phyloP scores from a whole-genome alignment of 108 stramenopile species.

The Conticribra weissflogii region DNA sequence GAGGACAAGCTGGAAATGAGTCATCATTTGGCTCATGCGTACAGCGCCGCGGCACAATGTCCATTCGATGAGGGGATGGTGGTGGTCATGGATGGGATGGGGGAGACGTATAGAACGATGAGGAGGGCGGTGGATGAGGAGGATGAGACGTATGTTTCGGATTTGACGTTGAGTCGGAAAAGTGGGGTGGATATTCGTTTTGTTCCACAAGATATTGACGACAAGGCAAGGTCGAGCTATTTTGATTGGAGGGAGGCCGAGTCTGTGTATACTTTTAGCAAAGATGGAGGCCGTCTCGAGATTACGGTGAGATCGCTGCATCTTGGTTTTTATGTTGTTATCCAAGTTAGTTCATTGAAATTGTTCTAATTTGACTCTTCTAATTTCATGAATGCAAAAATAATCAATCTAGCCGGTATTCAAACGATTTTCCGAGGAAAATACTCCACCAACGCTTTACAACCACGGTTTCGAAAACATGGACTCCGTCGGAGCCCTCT shows the following conservation, averaged over 20 bases:
- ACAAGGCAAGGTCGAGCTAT: conserved; percentile 42
- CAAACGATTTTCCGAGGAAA: conserved; percentile 91
- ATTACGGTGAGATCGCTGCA: conserved; percentile 33
- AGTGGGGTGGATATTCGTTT: conserved; percentile 53
- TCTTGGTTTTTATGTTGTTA: neutral
- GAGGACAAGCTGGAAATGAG: conserved; percentile 75
- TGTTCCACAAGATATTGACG: conserved; percentile 77
- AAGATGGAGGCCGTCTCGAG: conserved; percentile 28
- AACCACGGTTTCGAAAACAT: conserved; percentile 96
- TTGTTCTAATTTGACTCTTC: too few species aligned
- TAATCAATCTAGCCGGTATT: conserved; percentile 61
- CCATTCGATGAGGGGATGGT: conserved; percentile 85
- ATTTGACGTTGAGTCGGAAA: conserved; percentile 57
- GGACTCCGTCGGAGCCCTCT: conserved; percentile 94
- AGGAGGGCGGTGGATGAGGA: conserved; percentile 38
- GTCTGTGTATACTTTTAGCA: conserved; percentile 83
- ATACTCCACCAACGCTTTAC: conserved; percentile 79
- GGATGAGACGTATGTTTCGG: conserved; percentile 76
- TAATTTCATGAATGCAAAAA: too few species aligned
- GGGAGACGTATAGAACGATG: conserved; percentile 91
- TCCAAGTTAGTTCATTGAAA: too few species aligned
- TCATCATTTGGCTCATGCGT: conserved; percentile 97
- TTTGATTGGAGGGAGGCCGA: conserved; percentile 95
- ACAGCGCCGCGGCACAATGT: conserved; percentile 81
- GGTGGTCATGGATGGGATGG: conserved; percentile 97